Evolutionary conservation across 768 basidiomycete species (phyloP).

Genomic region (Lactifluus hygrophoroides): DNA sequence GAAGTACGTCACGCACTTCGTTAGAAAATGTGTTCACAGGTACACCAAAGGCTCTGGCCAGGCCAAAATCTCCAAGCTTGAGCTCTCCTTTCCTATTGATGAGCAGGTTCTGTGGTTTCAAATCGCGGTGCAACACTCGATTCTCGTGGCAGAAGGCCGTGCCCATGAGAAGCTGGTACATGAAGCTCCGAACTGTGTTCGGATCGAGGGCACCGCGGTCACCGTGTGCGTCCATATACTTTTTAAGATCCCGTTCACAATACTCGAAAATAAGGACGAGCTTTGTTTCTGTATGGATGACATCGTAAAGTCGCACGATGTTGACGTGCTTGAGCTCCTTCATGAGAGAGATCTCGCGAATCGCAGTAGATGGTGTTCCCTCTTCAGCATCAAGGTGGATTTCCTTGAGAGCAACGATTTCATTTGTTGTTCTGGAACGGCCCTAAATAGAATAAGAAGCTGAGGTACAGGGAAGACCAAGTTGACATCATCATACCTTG

Average conservation of each 20-base stretch:
- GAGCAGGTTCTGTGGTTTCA: slow-evolving; percentile 96
- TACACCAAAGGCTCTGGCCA: slow-evolving; percentile 95
- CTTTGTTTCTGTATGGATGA: slow-evolving; percentile 97
- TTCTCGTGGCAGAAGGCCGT: slow-evolving; percentile 99
- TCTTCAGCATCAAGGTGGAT: slow-evolving; percentile 99
- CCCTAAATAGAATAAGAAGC: slow-evolving; percentile 43
- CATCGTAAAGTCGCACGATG: slow-evolving; percentile 96
- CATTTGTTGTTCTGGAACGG: slow-evolving; percentile 93
- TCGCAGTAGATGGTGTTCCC: slow-evolving; percentile 96
- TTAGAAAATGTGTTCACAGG: slow-evolving; percentile 99
- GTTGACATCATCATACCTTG: slow-evolving; percentile 49
- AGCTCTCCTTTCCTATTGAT: slow-evolving; percentile 97
- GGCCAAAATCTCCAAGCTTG: slow-evolving; percentile 95
- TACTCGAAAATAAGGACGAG: slow-evolving; percentile 98
- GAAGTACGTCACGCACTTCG: slow-evolving; percentile 45
- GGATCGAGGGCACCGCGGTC: slow-evolving; percentile 92
- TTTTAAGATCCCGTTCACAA: slow-evolving; percentile 97
- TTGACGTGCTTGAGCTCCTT: slow-evolving; percentile 99
- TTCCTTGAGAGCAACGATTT: slow-evolving; percentile 97
- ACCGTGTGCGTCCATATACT: slow-evolving; percentile 98
- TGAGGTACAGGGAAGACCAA: slow-evolving; percentile 3
- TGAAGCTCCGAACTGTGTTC: slow-evolving; percentile 85
- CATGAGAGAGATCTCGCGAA: slow-evolving; percentile 98
- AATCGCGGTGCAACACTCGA: slow-evolving; percentile 92
- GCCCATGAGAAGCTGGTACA: slow-evolving; percentile 95